Conservation (phyloP, 2,329 filamentous ascomycete species). For the Fusarium sp. region DNA sequence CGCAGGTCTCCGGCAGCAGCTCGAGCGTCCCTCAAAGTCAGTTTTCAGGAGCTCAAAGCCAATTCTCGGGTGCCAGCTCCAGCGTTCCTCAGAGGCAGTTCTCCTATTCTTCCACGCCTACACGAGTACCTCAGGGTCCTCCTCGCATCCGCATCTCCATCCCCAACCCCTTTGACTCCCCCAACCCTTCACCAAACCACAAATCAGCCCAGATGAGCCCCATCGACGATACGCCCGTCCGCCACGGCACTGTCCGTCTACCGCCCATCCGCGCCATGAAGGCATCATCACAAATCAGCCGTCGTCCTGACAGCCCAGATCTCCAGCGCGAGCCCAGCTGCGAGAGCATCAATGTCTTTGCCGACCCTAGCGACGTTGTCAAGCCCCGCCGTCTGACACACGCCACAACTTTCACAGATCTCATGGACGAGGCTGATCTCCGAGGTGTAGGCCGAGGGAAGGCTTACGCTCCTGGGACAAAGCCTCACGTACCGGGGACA, state of each 20-base stretch:
- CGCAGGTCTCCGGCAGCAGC: neutral
- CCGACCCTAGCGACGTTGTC: slow-evolving; percentile 59
- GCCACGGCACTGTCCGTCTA: slow-evolving; percentile 47
- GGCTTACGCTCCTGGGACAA: neutral
- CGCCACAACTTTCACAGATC: slow-evolving; percentile 64
- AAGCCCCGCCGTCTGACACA: slow-evolving; percentile 45
- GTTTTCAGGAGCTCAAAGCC: slow-evolving; percentile 15
- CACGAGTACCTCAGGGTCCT: neutral
- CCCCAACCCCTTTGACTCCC: slow-evolving; percentile 53
- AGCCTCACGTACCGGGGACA: slow-evolving; percentile 55
- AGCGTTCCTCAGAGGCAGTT: neutral
- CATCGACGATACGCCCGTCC: slow-evolving; percentile 41
- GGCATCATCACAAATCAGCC: slow-evolving; percentile 41
- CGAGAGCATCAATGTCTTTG: slow-evolving; percentile 66
- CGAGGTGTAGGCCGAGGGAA: slow-evolving; percentile 56
- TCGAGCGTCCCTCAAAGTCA: neutral
- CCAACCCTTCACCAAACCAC: slow-evolving; percentile 42
- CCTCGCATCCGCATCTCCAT: slow-evolving; percentile 48
- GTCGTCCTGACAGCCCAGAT: slow-evolving; percentile 47
- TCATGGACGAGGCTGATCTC: slow-evolving; percentile 63
- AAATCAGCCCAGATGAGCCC: slow-evolving; percentile 40
- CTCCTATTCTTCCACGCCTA: neutral
- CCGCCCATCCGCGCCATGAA: slow-evolving; percentile 57
- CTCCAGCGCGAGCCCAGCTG: slow-evolving; percentile 58
- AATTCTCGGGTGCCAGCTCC: slow-evolving; percentile 4